phyloP scores from a whole-genome alignment of 106 monocot species.

The Dioscorea zingiberensis region DNA sequence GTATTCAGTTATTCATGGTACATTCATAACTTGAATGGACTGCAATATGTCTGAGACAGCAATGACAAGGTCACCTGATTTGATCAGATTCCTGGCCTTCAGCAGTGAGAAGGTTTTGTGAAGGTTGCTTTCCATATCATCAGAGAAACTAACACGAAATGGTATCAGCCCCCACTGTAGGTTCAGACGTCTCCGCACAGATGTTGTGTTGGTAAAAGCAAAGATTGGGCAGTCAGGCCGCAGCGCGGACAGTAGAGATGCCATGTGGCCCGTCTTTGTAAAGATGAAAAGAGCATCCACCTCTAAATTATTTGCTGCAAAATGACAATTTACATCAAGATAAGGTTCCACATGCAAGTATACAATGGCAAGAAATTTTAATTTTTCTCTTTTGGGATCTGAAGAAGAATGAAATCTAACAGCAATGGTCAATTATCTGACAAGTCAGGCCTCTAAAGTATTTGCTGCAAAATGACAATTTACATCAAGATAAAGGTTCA shows the following conservation, averaged over 20 bases:
- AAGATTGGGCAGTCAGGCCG: conserved; percentile 98
- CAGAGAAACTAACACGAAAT: conserved; percentile 78
- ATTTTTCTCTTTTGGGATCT: no score
- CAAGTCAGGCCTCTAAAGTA: no score
- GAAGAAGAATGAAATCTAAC: no score
- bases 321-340: no score
- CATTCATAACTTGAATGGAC: conserved; percentile 84
- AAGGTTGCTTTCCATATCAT: conserved; percentile 98
- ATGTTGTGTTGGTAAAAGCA: conserved; percentile 84
- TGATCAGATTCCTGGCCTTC: conserved; percentile 91
- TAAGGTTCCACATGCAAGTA: no score
- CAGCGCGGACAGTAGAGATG: conserved; percentile 86
- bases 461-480: no score
- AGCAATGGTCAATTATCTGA: no score
- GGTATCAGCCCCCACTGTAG: conserved; percentile 98
- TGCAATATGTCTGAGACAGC: conserved; percentile 70
- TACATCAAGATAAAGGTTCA: no score
- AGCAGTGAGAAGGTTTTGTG: conserved; percentile 85
- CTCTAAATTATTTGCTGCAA: conserved; percentile 65
- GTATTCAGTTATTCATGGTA: conserved; percentile 30
- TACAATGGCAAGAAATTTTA: no score
- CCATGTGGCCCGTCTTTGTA: conserved; percentile 81
- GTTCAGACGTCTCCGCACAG: conserved; percentile 74
- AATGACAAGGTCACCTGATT: conserved; percentile 78
- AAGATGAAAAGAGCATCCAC: conserved; percentile 75